phyloP scores from a whole-genome alignment of 257 asterid species.

The Solanum bulbocastanum region DNA sequence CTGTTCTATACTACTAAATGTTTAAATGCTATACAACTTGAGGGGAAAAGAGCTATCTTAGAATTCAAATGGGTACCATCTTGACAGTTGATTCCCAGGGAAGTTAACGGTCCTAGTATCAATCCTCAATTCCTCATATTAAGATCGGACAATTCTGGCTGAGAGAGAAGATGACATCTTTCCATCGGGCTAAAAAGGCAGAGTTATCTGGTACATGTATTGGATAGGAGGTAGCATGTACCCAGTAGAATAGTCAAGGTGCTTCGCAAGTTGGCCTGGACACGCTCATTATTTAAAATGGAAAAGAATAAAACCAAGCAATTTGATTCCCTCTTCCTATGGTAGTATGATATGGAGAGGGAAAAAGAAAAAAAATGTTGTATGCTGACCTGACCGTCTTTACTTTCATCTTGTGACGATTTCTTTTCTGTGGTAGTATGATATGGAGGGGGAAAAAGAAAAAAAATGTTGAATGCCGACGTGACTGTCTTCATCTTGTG shows the following conservation, averaged over 20 bases:
- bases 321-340: not conserved
- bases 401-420: not conserved
- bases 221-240: not conserved
- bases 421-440: not conserved
- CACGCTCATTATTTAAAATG: not conserved
- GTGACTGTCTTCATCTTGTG: not conserved
- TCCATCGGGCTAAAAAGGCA: not conserved
- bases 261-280: not conserved
- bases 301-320: not conserved
- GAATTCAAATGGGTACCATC: not conserved
- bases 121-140: not conserved
- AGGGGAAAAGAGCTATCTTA: not conserved
- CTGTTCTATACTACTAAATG: not conserved
- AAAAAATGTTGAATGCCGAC: not conserved
- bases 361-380: not conserved
- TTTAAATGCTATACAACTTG: not conserved
- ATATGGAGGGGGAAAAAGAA: too few species aligned
- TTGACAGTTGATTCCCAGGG: not conserved
- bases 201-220: not conserved
- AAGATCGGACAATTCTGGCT: not conserved
- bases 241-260: not conserved
- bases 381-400: not conserved
- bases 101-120: not conserved
- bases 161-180: not conserved
- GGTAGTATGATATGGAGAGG: not conserved